A percentile compares a stretch with the other conserved stretches of the same genome.
These are phyloP conservation scores for Lactuca sativa DNA, from an alignment of 129 eudicot species.

Conservation along the genomic window DNA sequence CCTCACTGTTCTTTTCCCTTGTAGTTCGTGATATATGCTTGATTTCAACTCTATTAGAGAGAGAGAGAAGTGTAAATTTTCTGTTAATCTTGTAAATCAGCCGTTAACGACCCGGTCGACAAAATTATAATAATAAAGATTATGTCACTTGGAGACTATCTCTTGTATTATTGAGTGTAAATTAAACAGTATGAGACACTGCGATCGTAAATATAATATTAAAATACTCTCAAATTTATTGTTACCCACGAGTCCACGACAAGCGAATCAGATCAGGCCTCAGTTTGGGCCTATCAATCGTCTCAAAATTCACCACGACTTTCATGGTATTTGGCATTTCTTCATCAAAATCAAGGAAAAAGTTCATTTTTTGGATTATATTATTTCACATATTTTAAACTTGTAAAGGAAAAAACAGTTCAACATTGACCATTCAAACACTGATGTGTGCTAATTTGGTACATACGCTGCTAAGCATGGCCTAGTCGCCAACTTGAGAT, in stretches of 20 bases:
- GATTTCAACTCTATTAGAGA: constrained; percentile 23
- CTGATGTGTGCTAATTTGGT: constrained; percentile 15
- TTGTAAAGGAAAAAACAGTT: neutral
- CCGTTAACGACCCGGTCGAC: constrained; percentile 10
- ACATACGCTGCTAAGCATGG: constrained; percentile 1
- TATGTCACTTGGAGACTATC: constrained; percentile 1
- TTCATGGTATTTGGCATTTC: neutral
- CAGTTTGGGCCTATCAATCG: neutral
- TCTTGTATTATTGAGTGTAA: constrained; percentile 9
- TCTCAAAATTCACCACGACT: neutral
- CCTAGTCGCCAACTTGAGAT: neutral
- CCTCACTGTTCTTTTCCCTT: constrained; percentile 6
- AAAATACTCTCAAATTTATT: constrained; percentile 9
- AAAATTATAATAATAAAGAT: constrained; percentile 7
- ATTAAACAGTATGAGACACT: constrained; percentile 11
- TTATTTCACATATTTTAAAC: too few relatives aligned
- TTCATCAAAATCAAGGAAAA: neutral
- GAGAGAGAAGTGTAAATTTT: constrained; percentile 22
- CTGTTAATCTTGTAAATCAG: constrained; percentile 20
- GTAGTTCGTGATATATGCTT: constrained; percentile 22
- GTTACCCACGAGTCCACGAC: neutral
- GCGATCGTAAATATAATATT: constrained; percentile 2
- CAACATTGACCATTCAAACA: constrained; percentile 9
- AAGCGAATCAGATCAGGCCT: constrained; percentile 2
- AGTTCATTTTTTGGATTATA: neutral